Conservation (phyloP, 768 basidiomycete genomes). For the Gyrodon lividus region DNA sequence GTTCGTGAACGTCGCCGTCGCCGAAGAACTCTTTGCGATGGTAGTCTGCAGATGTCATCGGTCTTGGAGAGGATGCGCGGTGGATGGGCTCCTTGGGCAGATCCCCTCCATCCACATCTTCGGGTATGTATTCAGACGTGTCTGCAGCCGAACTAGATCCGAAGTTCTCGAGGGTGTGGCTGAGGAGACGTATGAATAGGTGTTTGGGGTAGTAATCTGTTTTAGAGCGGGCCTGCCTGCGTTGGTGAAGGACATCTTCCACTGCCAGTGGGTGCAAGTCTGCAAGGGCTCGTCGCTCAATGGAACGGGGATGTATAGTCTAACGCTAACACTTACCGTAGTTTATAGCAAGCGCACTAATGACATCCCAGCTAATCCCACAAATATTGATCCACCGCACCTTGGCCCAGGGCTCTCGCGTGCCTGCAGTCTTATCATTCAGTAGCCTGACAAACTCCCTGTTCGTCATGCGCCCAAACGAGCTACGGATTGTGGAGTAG, state of each 20-base stretch:
- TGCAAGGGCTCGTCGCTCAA: constrained; percentile 24
- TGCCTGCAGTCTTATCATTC: constrained; percentile 41
- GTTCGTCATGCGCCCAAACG: constrained; percentile 57
- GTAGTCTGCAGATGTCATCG: constrained; percentile 12
- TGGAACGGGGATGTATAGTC: constrained; percentile 1
- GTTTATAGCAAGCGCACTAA: constrained; percentile 63
- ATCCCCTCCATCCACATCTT: not conserved
- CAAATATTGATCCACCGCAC: constrained; percentile 76
- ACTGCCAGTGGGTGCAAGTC: constrained; percentile 71
- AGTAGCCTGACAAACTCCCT: constrained; percentile 59
- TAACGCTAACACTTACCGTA: constrained; percentile 44
- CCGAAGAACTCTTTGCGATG: not conserved
- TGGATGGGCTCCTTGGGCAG: constrained; percentile 13
- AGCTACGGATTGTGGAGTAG: constrained; percentile 58
- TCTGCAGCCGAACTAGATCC: constrained; percentile 14
- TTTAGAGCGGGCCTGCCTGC: constrained; percentile 58
- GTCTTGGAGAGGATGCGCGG: constrained; percentile 35
- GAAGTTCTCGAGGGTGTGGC: constrained; percentile 49
- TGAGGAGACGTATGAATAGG: constrained; percentile 67
- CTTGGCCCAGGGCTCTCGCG: constrained; percentile 58
- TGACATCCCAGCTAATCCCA: constrained; percentile 69
- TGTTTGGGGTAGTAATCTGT: constrained; percentile 70
- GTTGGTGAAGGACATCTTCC: constrained; percentile 64
- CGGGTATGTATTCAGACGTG: not conserved
- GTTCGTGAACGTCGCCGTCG: not conserved